These are phyloP conservation scores for Guyanaporus albipodus DNA, from an alignment of 768 basidiomycete genomes.

Conservation along the genomic window DNA sequence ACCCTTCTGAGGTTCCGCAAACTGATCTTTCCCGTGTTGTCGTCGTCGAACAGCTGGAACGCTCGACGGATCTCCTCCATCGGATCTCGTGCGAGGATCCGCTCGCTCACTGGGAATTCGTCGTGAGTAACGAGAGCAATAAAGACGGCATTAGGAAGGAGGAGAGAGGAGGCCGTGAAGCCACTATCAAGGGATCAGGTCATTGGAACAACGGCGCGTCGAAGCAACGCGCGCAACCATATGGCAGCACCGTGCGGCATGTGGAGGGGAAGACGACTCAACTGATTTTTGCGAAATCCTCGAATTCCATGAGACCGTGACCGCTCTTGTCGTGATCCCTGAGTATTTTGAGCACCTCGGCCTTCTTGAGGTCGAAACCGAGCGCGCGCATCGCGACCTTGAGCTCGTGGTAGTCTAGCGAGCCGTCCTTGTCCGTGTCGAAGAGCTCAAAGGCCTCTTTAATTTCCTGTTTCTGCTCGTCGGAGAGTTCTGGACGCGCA, in stretches of 20 bases:
- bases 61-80: constrained; percentile 95
- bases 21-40: constrained; percentile 91
- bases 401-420: constrained; percentile 95
- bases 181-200: background rate
- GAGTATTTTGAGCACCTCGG: constrained; percentile 92
- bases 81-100: constrained; percentile 90
- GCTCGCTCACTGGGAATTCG: constrained; percentile 75
- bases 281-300: constrained; percentile 95
- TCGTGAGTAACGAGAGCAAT: constrained; percentile 14
- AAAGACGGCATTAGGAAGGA: background rate
- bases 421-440: constrained; percentile 97
- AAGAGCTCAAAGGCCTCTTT: constrained; percentile 99
- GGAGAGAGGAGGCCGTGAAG: background rate
- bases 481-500: constrained; percentile 75
- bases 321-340: constrained; percentile 87
- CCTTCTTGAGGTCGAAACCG: constrained; percentile 98
- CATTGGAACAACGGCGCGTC: constrained; percentile 3
- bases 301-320: constrained; percentile 83
- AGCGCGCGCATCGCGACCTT: constrained; percentile 98
- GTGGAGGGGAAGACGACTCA: constrained; percentile 30
- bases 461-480: constrained; percentile 93
- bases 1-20: constrained; percentile 88
- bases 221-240: background rate
- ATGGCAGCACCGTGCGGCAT: background rate
- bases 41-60: constrained; percentile 96